A percentile compares a stretch with the other conserved stretches of the same genome.
phyloP scores from a whole-genome alignment of 495 filamentous ascomycete genomes.

The Penicillium bialowiezense region DNA sequence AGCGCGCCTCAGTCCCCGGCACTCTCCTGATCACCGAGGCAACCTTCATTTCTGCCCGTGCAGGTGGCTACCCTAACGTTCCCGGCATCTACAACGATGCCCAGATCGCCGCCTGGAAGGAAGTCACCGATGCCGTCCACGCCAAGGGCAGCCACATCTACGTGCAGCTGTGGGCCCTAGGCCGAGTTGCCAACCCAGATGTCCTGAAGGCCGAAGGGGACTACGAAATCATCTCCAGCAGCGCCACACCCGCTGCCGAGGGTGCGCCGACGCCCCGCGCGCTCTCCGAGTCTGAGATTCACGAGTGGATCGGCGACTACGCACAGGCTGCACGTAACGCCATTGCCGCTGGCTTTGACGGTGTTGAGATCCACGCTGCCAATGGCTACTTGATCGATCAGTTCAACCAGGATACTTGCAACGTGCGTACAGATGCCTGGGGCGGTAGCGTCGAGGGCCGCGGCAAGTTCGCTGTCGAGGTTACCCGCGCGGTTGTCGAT shows the following conservation, averaged over 20 bases:
- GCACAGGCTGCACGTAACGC: conserved; percentile 61
- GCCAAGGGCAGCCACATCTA: conserved; percentile 60
- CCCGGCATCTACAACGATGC: conserved; percentile 62
- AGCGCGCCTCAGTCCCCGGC: conserved; percentile 47
- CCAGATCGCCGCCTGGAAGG: conserved; percentile 62
- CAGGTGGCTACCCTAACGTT: conserved; percentile 51
- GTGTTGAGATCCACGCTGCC: conserved; percentile 71
- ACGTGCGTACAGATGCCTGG: conserved; percentile 63
- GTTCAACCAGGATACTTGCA: conserved; percentile 62
- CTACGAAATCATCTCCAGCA: conserved; percentile 45
- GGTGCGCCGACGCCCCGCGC: conserved; percentile 39
- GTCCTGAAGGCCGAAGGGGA: conserved; percentile 30
- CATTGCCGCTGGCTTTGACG: conserved; percentile 70
- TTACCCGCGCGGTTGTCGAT: conserved; percentile 56
- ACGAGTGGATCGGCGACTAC: conserved; percentile 53
- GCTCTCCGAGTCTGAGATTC: conserved; percentile 57
- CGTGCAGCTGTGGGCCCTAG: conserved; percentile 66
- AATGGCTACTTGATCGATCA: conserved; percentile 78
- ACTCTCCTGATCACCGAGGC: conserved; percentile 58
- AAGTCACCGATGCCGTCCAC: conserved; percentile 65
- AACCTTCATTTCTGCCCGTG: conserved; percentile 56
- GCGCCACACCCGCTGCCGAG: conserved; percentile 40
- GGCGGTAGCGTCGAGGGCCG: conserved; percentile 74
- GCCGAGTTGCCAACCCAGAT: conserved; percentile 50
- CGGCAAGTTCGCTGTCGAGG: conserved; percentile 62